Percentiles rank a stretch among this genome's conserved stretches.
Conservation (phyloP, 345 rosid species). For the Lepidium aucheri region DNA sequence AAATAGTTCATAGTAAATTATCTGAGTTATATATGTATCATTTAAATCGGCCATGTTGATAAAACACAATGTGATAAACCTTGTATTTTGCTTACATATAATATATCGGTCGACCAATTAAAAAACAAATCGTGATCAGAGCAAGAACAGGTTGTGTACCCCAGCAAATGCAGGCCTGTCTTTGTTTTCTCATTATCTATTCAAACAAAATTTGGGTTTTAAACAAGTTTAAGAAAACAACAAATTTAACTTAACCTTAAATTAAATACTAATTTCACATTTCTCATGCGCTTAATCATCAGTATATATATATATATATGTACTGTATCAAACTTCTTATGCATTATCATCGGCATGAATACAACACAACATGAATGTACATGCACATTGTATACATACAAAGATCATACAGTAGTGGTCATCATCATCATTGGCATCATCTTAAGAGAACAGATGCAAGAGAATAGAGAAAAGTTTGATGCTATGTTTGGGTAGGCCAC, state of each 20-base stretch:
- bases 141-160: slow-evolving; percentile 14
- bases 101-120: neutral
- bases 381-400: slow-evolving; percentile 6
- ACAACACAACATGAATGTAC: neutral
- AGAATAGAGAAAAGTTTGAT: slow-evolving; percentile 9
- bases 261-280: neutral
- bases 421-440: neutral
- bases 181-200: neutral
- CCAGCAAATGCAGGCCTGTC: slow-evolving; percentile 16
- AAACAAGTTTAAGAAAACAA: neutral
- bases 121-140: neutral
- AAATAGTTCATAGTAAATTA: neutral
- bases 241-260: neutral
- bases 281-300: slow-evolving; percentile 16
- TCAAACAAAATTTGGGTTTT: neutral
- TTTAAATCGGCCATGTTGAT: neutral
- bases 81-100: neutral
- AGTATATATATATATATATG: neutral
- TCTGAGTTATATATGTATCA: neutral
- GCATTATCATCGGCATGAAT: neutral
- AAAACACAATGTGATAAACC: neutral
- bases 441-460: neutral
- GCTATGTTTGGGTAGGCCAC: slow-evolving; percentile 23
- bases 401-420: neutral
- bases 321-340: neutral